Evolutionary conservation across 495 filamentous ascomycete species (phyloP), one percentile per base, ranked within the genome.

Genomic region (Usnea hakonensis): DNA sequence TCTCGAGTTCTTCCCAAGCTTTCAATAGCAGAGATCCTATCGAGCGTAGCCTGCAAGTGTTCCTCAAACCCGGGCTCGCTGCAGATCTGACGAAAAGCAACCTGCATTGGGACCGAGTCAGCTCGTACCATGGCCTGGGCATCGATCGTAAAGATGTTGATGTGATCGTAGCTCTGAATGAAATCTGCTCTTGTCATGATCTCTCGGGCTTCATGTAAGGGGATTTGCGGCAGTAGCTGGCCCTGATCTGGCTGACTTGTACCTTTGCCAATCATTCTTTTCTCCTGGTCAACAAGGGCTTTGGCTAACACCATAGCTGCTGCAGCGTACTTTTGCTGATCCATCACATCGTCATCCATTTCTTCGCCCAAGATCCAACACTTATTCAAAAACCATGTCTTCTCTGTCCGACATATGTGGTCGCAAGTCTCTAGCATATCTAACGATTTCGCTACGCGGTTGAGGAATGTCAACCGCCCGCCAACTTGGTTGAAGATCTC

Each of bases 331-430:
- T 98, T 98, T 67, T 97, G 94, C 74, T 97, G 87, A 69, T 97
- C 91, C 94, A 98, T 97, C 43, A 97, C 94, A 74, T 98, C 94
- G 76, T 98, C 94, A 67, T 98, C 94, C 92, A 97, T 97, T 64
- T 90, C 89, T 46, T 72, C 77, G 19, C 94, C 94, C 13, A 98
- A 83, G 63, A 97, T 95, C 83, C 92, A 91, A 73, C 91, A 96
- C 65, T 95, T 86, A 74, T 95, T 97, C 50, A 97, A 72, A 69
- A 97, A 89, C 94, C 94, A 98, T 2, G 85, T 90, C 74, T 90
- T 94, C 72, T 98, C 94, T 28, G 80, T 84, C 38, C 85, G 74
- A 64, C 86, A 88, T 64, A 98, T 97, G 19, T 84, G 73, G 33
- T 89, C 75, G 72, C 91, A 95, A 19, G 86, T 87, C n/a, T 75